Percentiles rank a stretch among this genome's conserved stretches.
phyloP scores from a whole-genome alignment of 306 rosid species.

The Pueraria montana region DNA sequence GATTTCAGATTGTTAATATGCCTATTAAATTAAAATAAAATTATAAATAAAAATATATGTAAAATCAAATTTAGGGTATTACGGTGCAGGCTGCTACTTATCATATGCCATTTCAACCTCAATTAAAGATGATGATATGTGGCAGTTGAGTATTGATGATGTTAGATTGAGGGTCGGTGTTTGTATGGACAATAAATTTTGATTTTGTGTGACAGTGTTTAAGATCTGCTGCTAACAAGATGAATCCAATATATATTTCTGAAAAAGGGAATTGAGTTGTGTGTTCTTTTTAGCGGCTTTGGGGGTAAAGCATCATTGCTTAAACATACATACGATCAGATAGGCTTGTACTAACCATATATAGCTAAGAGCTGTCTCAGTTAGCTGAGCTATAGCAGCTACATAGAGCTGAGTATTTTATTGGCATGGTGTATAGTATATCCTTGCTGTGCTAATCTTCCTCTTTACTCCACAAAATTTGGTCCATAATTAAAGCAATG shows the following conservation, averaged over 20 bases:
- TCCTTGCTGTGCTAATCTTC: background rate
- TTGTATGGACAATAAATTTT: no score
- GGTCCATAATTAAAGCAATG: background rate
- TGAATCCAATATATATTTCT: background rate
- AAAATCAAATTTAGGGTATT: no score
- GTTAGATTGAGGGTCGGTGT: no score
- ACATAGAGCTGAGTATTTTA: background rate
- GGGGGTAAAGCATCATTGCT: conserved; percentile 35
- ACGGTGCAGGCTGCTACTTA: background rate
- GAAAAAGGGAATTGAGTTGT: conserved; percentile 42
- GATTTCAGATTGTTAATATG: no score
- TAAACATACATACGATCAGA: background rate
- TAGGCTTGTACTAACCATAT: conserved; percentile 30
- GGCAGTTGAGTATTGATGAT: no score
- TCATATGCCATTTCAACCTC: no score
- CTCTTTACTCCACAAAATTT: background rate
- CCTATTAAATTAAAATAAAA: no score
- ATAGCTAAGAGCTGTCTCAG: conserved; percentile 25
- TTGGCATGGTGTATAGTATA: background rate
- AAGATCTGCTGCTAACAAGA: conserved; percentile 8
- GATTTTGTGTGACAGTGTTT: conserved; percentile 28
- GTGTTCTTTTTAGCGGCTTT: conserved; percentile 45
- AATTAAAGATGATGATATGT: no score
- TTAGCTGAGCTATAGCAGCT: conserved; percentile 22
- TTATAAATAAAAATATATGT: no score